Percentiles rank a stretch among this genome's conserved stretches.
Evolutionary conservation across 208 protist species (phyloP).

Genomic region (Crithidia sp.): DNA sequence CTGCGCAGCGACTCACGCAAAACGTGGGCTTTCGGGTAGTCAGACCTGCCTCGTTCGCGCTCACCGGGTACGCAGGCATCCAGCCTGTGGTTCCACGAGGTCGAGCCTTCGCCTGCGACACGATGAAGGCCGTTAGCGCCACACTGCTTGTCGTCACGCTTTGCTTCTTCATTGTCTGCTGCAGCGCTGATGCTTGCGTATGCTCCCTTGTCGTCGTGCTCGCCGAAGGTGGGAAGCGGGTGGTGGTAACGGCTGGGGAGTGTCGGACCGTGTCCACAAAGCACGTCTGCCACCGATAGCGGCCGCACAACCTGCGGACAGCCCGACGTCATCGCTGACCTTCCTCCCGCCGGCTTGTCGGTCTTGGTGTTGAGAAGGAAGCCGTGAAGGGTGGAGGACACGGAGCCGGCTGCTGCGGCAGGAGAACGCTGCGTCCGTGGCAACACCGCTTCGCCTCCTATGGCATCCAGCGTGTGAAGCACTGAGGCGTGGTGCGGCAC

Average conservation of each 20-base stretch:
- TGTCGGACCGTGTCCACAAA: neutral
- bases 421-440: too few relatives aligned
- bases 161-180: too few relatives aligned
- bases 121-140: too few relatives aligned
- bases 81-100: neutral
- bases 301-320: slow-evolving; percentile 19
- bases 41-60: neutral
- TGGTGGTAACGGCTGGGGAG: neutral
- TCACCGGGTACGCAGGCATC: neutral
- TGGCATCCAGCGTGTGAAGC: neutral
- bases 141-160: too few relatives aligned
- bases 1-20: neutral
- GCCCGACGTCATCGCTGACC: neutral
- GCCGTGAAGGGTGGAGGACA: neutral
- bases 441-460: neutral
- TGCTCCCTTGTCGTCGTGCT: neutral
- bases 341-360: neutral
- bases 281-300: slow-evolving; percentile 19
- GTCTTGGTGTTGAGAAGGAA: slow-evolving; percentile 7
- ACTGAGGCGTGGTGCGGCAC: neutral
- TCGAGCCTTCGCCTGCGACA: neutral
- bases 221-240: neutral
- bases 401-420: too few relatives aligned
- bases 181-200: too few relatives aligned
- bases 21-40: neutral